Percentiles rank a stretch among this genome's conserved stretches.
These are phyloP conservation scores for Pinguiococcus pyrenoidosus DNA, from an alignment of 108 stramenopile species.

Conservation along the genomic window DNA sequence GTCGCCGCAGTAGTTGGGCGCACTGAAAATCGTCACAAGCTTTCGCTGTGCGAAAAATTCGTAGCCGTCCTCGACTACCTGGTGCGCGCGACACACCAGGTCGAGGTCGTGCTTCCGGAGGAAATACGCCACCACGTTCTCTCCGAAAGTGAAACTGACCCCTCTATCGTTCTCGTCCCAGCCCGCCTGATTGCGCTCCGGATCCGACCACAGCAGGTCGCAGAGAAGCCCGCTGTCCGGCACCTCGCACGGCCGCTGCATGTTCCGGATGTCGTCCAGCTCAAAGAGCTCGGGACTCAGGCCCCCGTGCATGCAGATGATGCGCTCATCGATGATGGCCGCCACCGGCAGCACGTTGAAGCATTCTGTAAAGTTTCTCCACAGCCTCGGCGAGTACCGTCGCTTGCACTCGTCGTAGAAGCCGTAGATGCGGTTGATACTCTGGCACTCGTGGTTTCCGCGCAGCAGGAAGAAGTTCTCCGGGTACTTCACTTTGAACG, in stretches of 20 bases:
- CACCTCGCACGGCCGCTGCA: slow-evolving; percentile 72
- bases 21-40: slow-evolving; percentile 35
- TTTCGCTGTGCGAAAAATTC: slow-evolving; percentile 33
- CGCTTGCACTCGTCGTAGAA: slow-evolving; percentile 94
- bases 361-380: slow-evolving; percentile 40
- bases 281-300: slow-evolving; percentile 56
- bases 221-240: slow-evolving; percentile 82
- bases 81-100: slow-evolving; percentile 34
- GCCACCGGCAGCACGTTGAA: slow-evolving; percentile 51
- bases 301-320: slow-evolving; percentile 47
- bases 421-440: slow-evolving; percentile 98
- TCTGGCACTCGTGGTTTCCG: slow-evolving; percentile 97
- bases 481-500: slow-evolving; percentile 98
- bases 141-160: slow-evolving; percentile 34
- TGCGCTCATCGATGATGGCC: slow-evolving; percentile 42
- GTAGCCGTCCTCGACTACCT: slow-evolving; percentile 40
- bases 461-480: slow-evolving; percentile 97
- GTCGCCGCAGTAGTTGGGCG: slow-evolving; percentile 13
- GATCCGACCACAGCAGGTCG: slow-evolving; percentile 88
- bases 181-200: slow-evolving; percentile 51
- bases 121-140: slow-evolving; percentile 31
- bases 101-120: slow-evolving; percentile 27
- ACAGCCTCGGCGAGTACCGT: slow-evolving; percentile 40
- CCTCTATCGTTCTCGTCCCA: slow-evolving; percentile 31
- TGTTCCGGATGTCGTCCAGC: slow-evolving; percentile 13